phyloP scores from a whole-genome alignment of 1,284 basidiomycete genomes.

The Schizophyllum commune region DNA sequence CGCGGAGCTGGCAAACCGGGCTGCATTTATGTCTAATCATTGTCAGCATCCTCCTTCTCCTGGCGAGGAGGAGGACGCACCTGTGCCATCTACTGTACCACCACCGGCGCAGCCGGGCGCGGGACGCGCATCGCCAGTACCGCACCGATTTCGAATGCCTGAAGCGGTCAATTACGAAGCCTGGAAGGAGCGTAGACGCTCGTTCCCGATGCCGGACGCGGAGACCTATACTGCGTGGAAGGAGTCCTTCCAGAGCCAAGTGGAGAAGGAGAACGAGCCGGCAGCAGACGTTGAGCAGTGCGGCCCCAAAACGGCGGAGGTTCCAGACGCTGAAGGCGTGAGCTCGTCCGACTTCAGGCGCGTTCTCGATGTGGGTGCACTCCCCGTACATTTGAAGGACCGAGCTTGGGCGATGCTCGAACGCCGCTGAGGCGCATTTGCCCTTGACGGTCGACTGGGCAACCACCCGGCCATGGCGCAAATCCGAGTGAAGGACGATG shows the following conservation, averaged over 20 bases:
- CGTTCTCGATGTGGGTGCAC: slow-evolving; percentile 5
- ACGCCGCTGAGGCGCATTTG: slow-evolving; percentile 14
- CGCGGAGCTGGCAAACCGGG: too few relatives aligned
- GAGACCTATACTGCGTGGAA: background rate
- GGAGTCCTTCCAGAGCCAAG: background rate
- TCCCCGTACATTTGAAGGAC: slow-evolving; percentile 6
- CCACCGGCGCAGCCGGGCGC: too few relatives aligned
- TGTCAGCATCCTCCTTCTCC: too few relatives aligned
- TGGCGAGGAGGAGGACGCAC: too few relatives aligned
- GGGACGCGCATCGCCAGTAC: too few relatives aligned
- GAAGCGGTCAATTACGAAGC: background rate
- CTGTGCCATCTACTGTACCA: too few relatives aligned
- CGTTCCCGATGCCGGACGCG: background rate
- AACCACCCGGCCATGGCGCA: slow-evolving; percentile 12
- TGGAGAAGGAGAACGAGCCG: background rate
- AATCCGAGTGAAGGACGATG: slow-evolving; percentile 10
- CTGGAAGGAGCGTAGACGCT: background rate
- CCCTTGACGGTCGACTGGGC: slow-evolving; percentile 20
- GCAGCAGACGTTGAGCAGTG: slow-evolving; percentile 5
- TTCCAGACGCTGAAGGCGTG: slow-evolving; percentile 2
- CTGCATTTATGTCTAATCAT: too few relatives aligned
- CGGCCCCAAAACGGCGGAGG: slow-evolving; percentile 13
- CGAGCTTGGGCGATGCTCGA: slow-evolving; percentile 9
- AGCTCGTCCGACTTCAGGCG: slow-evolving; percentile 8
- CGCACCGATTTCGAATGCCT: background rate